phyloP scores from a whole-genome alignment of 805 yeast genomes.

The Pichia occidentalis region DNA sequence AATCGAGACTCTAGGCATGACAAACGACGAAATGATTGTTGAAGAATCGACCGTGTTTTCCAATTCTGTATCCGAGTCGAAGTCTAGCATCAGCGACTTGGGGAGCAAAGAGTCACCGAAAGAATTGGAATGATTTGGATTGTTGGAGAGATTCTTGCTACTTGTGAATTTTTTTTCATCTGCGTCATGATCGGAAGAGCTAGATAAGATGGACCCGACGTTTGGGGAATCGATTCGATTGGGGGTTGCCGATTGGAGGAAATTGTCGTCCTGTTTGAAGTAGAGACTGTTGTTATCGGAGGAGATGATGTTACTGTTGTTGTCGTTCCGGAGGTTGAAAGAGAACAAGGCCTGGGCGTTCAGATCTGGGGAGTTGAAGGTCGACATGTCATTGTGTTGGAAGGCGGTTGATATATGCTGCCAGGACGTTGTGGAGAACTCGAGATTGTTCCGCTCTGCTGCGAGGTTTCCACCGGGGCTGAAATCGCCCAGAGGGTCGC shows the following conservation, averaged over 20 bases:
- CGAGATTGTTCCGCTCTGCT: too few relatives aligned
- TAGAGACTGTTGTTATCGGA: constrained; percentile 7
- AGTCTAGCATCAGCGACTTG: constrained; percentile 19
- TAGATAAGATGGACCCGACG: constrained; percentile 29
- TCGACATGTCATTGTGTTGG: not conserved
- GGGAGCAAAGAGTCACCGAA: too few relatives aligned
- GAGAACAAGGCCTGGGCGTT: not conserved
- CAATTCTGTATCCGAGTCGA: constrained; percentile 14
- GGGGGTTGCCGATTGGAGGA: not conserved
- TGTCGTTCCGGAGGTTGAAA: constrained; percentile 2
- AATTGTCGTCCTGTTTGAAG: constrained; percentile 1
- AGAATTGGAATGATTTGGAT: too few relatives aligned
- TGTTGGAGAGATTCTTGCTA: not conserved
- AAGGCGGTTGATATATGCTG: constrained; percentile 23
- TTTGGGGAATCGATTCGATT: constrained; percentile 18
- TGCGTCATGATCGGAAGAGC: constrained; percentile 27
- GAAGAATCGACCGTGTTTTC: constrained; percentile 26
- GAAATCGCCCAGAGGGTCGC: constrained; percentile 4
- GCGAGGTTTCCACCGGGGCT: not conserved
- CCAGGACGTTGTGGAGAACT: constrained; percentile 32
- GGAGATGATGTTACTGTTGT: constrained; percentile 7
- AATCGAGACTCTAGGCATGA: constrained; percentile 33
- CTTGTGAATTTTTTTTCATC: not conserved
- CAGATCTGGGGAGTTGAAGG: constrained; percentile 1
- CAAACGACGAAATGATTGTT: constrained; percentile 30